Conservation (phyloP, 305 asterid genomes). For the Fraxinus velutina region DNA sequence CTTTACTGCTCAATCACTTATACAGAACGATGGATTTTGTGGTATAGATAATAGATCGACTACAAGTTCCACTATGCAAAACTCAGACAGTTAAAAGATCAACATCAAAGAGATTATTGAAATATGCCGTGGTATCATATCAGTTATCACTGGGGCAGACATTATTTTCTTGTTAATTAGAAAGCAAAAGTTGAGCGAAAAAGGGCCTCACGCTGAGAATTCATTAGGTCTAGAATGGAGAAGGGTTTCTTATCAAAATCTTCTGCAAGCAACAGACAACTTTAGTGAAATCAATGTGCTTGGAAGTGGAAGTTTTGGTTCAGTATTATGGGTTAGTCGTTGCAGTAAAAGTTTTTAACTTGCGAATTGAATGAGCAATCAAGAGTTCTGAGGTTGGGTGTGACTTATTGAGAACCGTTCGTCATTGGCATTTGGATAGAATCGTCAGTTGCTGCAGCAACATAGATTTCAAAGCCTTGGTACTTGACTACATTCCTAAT, state of each 20-base stretch:
- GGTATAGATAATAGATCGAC: not conserved
- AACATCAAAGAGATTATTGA: not conserved
- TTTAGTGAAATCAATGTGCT: conserved; percentile 32
- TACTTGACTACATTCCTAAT: not conserved
- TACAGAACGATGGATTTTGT: not conserved
- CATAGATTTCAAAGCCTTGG: conserved; percentile 32
- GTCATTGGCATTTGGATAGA: conserved; percentile 27
- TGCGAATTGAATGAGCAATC: conserved; percentile 13
- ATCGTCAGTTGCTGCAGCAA: conserved; percentile 33
- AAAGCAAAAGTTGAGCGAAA: not conserved
- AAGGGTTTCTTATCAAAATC: conserved; percentile 30
- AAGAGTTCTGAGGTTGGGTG: conserved; percentile 35
- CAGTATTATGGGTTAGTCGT: conserved; percentile 31
- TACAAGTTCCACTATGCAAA: not conserved
- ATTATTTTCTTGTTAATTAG: not conserved
- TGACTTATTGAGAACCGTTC: conserved; percentile 27
- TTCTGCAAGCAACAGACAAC: conserved; percentile 20
- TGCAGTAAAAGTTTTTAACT: conserved; percentile 42
- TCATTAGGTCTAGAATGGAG: conserved; percentile 19
- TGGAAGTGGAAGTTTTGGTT: conserved; percentile 40
- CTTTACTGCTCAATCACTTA: not conserved
- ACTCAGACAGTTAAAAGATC: not conserved
- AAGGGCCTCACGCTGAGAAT: not conserved
- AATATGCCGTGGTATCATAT: not conserved
- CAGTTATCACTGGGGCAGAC: not conserved